Evolutionary conservation across 1,139 yeast species (phyloP).

Genomic region (Nadsonia starkeyi-henricii): DNA sequence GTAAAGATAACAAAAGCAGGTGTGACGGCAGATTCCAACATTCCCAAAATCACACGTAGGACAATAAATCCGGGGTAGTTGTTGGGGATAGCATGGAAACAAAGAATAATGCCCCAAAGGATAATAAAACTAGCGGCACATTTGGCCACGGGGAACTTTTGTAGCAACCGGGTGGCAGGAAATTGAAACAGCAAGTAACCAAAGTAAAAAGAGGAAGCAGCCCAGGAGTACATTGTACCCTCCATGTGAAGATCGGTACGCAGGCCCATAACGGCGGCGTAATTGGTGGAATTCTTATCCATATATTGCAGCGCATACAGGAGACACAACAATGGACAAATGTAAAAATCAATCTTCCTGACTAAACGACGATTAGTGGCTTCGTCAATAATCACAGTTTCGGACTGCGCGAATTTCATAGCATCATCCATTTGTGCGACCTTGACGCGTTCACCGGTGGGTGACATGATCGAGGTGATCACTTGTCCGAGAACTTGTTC

Average conservation of each 20-base stretch:
- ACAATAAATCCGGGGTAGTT: conserved; percentile 38
- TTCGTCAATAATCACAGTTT: no score
- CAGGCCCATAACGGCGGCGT: conserved; percentile 47
- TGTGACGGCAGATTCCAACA: conserved; percentile 41
- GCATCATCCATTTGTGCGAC: no score
- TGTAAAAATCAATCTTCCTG: conserved; percentile 39
- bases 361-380: conserved; percentile 26
- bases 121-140: conserved; percentile 32
- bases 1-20: no score
- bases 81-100: conserved; percentile 33
- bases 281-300: conserved; percentile 47
- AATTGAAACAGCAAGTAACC: conserved; percentile 38
- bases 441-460: no score
- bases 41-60: conserved; percentile 40
- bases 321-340: conserved; percentile 42
- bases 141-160: conserved; percentile 41
- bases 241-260: conserved; percentile 18
- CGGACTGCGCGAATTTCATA: no score
- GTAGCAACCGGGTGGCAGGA: conserved; percentile 37
- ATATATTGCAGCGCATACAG: conserved; percentile 47
- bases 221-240: conserved; percentile 33
- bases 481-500: conserved; percentile 14
- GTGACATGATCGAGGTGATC: no score
- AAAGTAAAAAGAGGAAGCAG: conserved; percentile 43
- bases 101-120: conserved; percentile 38